These are phyloP conservation scores for Seminavis robusta DNA, from an alignment of 108 stramenopile genomes.

Conservation along the genomic window DNA sequence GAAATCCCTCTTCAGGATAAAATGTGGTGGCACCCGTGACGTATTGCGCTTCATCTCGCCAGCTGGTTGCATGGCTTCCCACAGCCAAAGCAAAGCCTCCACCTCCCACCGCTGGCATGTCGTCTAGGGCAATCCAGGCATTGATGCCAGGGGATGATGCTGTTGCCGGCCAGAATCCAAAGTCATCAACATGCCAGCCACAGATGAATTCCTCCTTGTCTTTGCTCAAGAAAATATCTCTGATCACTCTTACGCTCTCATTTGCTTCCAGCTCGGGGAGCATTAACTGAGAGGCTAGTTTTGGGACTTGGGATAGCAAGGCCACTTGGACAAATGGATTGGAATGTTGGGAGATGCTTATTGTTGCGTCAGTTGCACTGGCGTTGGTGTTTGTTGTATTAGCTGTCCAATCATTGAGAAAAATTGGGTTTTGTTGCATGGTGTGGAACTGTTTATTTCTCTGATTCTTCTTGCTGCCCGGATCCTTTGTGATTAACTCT, in stretches of 20 bases:
- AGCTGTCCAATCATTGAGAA: slow-evolving; percentile 35
- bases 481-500: slow-evolving; percentile 5
- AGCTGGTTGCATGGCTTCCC: slow-evolving; percentile 57
- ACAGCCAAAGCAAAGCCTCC: slow-evolving; percentile 79
- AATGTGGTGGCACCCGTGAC: slow-evolving; percentile 60
- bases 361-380: background rate
- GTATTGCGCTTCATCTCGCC: slow-evolving; percentile 63
- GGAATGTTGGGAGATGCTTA: background rate
- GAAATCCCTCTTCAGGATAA: slow-evolving; percentile 57
- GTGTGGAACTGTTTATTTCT: slow-evolving; percentile 61
- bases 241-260: slow-evolving; percentile 22
- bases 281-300: slow-evolving; percentile 26
- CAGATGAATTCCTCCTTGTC: slow-evolving; percentile 69
- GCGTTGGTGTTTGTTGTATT: slow-evolving; percentile 1
- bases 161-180: slow-evolving; percentile 81
- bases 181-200: slow-evolving; percentile 83
- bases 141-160: slow-evolving; percentile 63
- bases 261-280: background rate
- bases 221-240: slow-evolving; percentile 66
- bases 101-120: slow-evolving; percentile 54
- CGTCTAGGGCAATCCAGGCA: slow-evolving; percentile 79
- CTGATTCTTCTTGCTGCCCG: slow-evolving; percentile 3
- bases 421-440: slow-evolving; percentile 53
- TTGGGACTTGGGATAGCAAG: slow-evolving; percentile 27
- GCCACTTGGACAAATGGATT: slow-evolving; percentile 36